Evolutionary conservation across 2,329 filamentous ascomycete species (phyloP).

Genomic region (Venturia pyrina): DNA sequence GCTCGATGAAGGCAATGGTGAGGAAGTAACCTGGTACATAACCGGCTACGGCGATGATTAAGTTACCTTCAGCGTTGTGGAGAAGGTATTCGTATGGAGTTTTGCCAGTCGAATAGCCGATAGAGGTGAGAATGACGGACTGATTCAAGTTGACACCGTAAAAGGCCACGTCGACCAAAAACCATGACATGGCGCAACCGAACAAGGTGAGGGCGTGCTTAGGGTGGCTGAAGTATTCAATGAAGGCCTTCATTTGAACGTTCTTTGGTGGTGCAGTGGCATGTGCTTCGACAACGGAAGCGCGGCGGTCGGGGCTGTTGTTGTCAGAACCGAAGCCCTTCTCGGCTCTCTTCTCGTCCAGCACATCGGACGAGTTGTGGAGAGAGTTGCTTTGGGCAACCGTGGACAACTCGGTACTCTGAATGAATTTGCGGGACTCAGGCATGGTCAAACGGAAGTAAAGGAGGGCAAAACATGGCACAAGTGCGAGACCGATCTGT

Average conservation of each 20-base stretch:
- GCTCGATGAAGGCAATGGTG: conserved; percentile 20
- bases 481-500: conserved; percentile 18
- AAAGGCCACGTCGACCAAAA: conserved; percentile 25
- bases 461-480: conserved; percentile 18
- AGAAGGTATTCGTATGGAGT: conserved; percentile 25
- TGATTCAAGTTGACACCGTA: conserved; percentile 28
- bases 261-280: conserved; percentile 17
- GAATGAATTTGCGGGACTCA: conserved; percentile 17
- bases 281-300: conserved; percentile 13
- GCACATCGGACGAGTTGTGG: conserved; percentile 1
- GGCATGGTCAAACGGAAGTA: conserved; percentile 21
- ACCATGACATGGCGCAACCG: conserved; percentile 20
- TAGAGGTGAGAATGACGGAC: conserved; percentile 23
- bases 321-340: neutral
- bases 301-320: conserved; percentile 7
- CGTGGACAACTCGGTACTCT: conserved; percentile 18
- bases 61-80: conserved; percentile 26
- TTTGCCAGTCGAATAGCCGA: conserved; percentile 23
- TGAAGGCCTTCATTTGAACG: conserved; percentile 18
- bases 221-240: conserved; percentile 21
- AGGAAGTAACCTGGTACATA: conserved; percentile 22
- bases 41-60: conserved; percentile 24
- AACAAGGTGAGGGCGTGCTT: conserved; percentile 12
- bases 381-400: conserved; percentile 13
- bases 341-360: neutral